Base-by-base conservation (phyloP, 805 yeast genomes). In the Metschnikowia sp. region DNA sequence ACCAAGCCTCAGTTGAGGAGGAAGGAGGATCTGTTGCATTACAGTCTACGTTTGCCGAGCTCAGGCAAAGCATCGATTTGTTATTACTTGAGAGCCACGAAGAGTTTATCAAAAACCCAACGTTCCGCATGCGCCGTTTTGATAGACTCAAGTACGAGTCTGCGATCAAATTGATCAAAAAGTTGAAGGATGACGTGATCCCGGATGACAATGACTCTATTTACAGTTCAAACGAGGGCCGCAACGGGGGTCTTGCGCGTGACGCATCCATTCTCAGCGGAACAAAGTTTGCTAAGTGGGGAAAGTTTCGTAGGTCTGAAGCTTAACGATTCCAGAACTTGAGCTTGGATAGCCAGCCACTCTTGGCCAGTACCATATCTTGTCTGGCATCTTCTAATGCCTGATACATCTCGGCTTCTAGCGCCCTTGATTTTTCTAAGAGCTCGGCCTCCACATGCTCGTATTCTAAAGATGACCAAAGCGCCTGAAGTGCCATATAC, bases 41-140 rank as follows among this genome's bases (percentile, higher is more conserved):
- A 38, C 82, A 83, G 49, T 81, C 89, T 9, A 86, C 92, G 40
- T 86, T 89, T 55, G 75, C 82, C 7, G 94, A 87, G 57, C 75
- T 91, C 47, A 78, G 90, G 53, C 97, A 92, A 68, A 79, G 86
- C 47, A 81, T 92, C 29, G 84, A 84, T 51, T 68, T 92, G 49
- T 69, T 94, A 54, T 76, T 80, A 54, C 74, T 78, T 19, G 88
- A 86, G 11, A 77, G 79, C 51, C 68, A 78, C 48, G 87, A 83
- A 29, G 86, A 79, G 34, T 89, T 82, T 64, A 76, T 72, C 55
- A 81, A 84, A 53, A 70, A 70, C 55, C 63, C 74, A 3, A 53
- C 68, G 3, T 64, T 61, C 51, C 62, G 76, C 52, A 64, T 69
- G 67, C 63, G 76, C 42, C 81, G 83, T 52, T 91, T 82, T 59